Conservation (phyloP, 2,329 filamentous ascomycete genomes). For the Fusarium decemcellulare region DNA sequence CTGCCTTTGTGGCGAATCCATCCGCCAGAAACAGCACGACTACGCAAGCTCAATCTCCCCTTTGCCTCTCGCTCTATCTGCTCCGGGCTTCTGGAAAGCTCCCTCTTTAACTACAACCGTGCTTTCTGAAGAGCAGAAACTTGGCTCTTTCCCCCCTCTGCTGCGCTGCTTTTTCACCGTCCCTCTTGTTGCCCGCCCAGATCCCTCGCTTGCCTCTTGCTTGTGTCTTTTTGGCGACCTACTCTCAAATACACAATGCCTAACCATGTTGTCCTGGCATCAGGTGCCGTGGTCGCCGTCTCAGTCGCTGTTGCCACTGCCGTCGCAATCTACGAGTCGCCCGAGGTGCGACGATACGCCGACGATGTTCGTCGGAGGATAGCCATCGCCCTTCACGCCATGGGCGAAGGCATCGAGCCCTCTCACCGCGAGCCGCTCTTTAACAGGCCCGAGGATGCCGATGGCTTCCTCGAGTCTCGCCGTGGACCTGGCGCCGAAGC, state of each 20-base stretch:
- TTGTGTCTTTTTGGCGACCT: slow-evolving; percentile 5
- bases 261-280: slow-evolving; percentile 68
- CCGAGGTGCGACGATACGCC: slow-evolving; percentile 73
- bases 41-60: slow-evolving; percentile 41
- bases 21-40: slow-evolving; percentile 28
- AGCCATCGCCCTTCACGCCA: slow-evolving; percentile 70
- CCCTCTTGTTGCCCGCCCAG: slow-evolving; percentile 15
- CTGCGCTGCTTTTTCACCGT: background rate
- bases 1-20: slow-evolving; percentile 35
- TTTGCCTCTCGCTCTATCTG: slow-evolving; percentile 30
- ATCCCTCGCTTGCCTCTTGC: slow-evolving; percentile 16
- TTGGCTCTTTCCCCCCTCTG: background rate
- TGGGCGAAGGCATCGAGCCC: slow-evolving; percentile 70
- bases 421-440: slow-evolving; percentile 67
- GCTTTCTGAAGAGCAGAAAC: background rate
- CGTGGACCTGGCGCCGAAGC: slow-evolving; percentile 57
- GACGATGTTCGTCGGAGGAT: slow-evolving; percentile 74
- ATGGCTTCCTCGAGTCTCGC: slow-evolving; percentile 72
- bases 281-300: slow-evolving; percentile 71
- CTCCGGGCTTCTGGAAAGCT: slow-evolving; percentile 21
- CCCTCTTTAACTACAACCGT: background rate
- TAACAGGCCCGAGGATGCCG: slow-evolving; percentile 76
- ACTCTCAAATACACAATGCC: slow-evolving; percentile 58
- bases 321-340: slow-evolving; percentile 74
- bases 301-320: slow-evolving; percentile 71